Conservation (phyloP, 2,329 filamentous ascomycete species). For the Hypoxylon sp. region DNA sequence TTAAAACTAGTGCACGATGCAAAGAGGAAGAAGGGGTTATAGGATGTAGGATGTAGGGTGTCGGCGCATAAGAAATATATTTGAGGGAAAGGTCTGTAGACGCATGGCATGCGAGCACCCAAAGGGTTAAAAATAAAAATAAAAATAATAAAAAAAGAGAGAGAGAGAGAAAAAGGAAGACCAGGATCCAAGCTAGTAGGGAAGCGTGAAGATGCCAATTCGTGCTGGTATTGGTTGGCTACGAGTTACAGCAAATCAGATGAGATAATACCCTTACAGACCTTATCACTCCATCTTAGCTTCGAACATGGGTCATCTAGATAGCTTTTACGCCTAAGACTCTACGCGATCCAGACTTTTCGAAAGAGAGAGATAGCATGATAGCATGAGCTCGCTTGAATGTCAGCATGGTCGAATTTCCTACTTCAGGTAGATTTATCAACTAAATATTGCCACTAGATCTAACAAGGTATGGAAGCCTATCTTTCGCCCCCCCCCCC, state of each 20-base stretch:
- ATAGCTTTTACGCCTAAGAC: not conserved
- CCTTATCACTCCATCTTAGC: conserved; percentile 45
- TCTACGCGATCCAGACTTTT: not conserved
- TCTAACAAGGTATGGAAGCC: conserved; percentile 21
- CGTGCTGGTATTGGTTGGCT: conserved; percentile 35
- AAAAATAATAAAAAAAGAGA: too few relatives aligned
- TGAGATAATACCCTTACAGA: conserved; percentile 45
- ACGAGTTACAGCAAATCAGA: conserved; percentile 45
- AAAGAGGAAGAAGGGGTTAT: not conserved
- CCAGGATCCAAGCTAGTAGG: conserved; percentile 15
- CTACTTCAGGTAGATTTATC: not conserved
- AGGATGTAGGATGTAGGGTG: conserved; percentile 6
- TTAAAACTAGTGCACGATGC: not conserved
- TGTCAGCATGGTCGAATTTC: not conserved
- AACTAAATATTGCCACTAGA: conserved; percentile 11
- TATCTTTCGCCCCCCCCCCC: conserved; percentile 9
- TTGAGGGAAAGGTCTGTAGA: conserved; percentile 8
- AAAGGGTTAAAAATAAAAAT: not conserved
- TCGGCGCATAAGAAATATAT: conserved; percentile 12
- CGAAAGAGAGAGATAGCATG: too few relatives aligned
- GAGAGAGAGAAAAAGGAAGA: conserved; percentile 5
- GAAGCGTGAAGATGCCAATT: conserved; percentile 30
- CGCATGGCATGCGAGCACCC: conserved; percentile 24
- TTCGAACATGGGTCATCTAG: conserved; percentile 16
- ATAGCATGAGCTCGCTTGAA: too few relatives aligned